phyloP scores from a whole-genome alignment of 768 basidiomycete species.

The Hericium erinaceus region DNA sequence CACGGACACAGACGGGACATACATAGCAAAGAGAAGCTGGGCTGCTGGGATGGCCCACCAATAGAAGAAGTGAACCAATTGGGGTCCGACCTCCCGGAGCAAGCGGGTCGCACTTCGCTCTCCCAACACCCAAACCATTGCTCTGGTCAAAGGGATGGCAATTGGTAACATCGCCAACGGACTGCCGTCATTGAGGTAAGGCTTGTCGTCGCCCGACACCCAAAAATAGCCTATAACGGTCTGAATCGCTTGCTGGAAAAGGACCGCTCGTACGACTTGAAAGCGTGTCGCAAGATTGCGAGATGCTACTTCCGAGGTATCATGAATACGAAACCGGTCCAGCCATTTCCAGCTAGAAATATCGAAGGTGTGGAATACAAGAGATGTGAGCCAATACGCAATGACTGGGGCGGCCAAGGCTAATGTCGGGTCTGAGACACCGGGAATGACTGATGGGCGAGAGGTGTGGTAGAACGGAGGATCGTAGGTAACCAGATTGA shows the following conservation, averaged over 20 bases:
- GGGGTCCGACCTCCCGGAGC: constrained; percentile 26
- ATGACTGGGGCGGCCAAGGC: constrained; percentile 67
- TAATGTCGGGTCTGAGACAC: constrained; percentile 61
- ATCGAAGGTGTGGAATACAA: constrained; percentile 80
- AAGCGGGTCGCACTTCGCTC: constrained; percentile 27
- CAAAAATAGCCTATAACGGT: constrained; percentile 64
- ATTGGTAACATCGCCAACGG: no score
- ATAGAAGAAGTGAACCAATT: constrained; percentile 56
- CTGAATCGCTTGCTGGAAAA: constrained; percentile 83
- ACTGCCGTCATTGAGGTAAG: no score
- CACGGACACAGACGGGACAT: constrained; percentile 21
- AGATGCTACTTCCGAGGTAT: constrained; percentile 65
- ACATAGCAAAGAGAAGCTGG: constrained; percentile 80
- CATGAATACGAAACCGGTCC: constrained; percentile 81
- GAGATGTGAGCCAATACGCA: constrained; percentile 77
- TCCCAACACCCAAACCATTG: constrained; percentile 17
- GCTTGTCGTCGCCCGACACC: constrained; percentile 35
- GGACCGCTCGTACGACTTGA: constrained; percentile 71
- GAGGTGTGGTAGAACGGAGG: constrained; percentile 48
- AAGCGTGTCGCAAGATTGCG: constrained; percentile 65
- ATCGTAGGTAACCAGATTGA: not conserved
- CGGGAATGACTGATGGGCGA: constrained; percentile 37
- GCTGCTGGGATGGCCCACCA: constrained; percentile 86
- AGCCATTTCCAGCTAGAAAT: constrained; percentile 66
- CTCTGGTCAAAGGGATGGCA: no score